Evolutionary conservation across 139 green algal species (phyloP), one percentile per base, ranked within the genome.

Genomic region (Dunaliella sp.): DNA sequence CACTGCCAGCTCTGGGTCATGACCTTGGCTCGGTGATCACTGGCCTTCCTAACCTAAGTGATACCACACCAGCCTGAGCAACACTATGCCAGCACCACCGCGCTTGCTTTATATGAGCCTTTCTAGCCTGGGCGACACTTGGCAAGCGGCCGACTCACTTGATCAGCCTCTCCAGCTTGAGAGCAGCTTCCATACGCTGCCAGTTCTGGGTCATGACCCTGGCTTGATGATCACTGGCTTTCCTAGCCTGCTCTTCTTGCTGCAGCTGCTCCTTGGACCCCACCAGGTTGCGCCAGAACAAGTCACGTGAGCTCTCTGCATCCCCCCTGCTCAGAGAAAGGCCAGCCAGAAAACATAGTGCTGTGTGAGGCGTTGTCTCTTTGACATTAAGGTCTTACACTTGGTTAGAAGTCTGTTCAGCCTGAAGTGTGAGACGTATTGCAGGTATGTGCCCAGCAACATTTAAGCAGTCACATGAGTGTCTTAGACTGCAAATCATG

Each of bases 81-180:
- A n/a, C n/a, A n/a, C n/a, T n/a, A n/a, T n/a, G n/a, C n/a, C n/a
- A n/a, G n/a, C n/a, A n/a, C n/a, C n/a, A n/a, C n/a, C n/a, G n/a
- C n/a, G n/a, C n/a, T n/a, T n/a, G n/a, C n/a, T n/a, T n/a, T n/a
- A n/a, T n/a, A n/a, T n/a, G n/a, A 30, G 58, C 58, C 58, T 30
- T 21, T 24, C 58, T 24, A 74, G 24, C 21, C 58, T 74, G 21
- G 21, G 24, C 21, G 21, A 74, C 58, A 74, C 58, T 74, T 21
- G 58, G 21, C 73, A 78, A 28, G 2, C 73, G 7, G 28, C 31
- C 28, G 2, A 25, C 87, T 76, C 57, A 90, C 87, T 90, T 90
- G 74, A 90, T 90, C 16, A 88, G 79, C 48, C 84, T 73, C 81
- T 90, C 87, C 32, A 90, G 74, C 36, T 88, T 36, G 57, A 90